Percentiles rank a stretch among this genome's conserved stretches.
Conservation (phyloP, 192 early-diverging fungal species). For the Haplosporangium gracile region DNA sequence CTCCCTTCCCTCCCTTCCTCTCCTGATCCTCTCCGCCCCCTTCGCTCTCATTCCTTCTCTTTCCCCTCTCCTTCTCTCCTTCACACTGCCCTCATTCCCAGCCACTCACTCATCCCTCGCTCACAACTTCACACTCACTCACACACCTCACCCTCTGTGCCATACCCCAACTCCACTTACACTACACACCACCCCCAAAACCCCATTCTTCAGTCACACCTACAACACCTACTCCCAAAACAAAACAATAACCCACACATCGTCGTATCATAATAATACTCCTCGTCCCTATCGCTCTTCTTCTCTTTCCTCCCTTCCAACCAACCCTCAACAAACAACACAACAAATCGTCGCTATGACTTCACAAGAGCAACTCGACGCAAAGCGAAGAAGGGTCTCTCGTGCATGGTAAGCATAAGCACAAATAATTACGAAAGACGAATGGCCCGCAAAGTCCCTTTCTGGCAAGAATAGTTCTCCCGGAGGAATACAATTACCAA, state of each 20-base stretch:
- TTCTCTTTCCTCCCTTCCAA: not conserved
- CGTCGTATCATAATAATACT: too few relatives aligned
- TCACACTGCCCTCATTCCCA: not conserved
- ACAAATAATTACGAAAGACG: not conserved
- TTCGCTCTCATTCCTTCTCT: not conserved
- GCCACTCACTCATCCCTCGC: not conserved
- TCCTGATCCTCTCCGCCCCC: not conserved
- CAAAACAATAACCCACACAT: not conserved
- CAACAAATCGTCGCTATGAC: conserved; percentile 12
- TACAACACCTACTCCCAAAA: not conserved
- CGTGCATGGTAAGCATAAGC: conserved; percentile 36
- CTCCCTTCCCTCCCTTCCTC: not conserved
- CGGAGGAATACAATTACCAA: conserved; percentile 61
- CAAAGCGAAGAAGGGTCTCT: conserved; percentile 52
- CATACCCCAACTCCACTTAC: not conserved
- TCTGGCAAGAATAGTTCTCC: conserved; percentile 1
- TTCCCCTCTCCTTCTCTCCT: not conserved
- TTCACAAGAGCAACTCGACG: conserved; percentile 49
- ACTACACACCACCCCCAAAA: not conserved
- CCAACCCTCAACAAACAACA: not conserved
- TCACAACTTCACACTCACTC: not conserved
- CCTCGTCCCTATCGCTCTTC: not conserved
- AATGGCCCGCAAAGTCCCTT: not conserved
- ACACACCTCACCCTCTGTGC: not conserved
- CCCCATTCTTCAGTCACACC: not conserved